These are phyloP conservation scores for Amanita pallidorosea DNA, from an alignment of 768 basidiomycete species.

Conservation along the genomic window DNA sequence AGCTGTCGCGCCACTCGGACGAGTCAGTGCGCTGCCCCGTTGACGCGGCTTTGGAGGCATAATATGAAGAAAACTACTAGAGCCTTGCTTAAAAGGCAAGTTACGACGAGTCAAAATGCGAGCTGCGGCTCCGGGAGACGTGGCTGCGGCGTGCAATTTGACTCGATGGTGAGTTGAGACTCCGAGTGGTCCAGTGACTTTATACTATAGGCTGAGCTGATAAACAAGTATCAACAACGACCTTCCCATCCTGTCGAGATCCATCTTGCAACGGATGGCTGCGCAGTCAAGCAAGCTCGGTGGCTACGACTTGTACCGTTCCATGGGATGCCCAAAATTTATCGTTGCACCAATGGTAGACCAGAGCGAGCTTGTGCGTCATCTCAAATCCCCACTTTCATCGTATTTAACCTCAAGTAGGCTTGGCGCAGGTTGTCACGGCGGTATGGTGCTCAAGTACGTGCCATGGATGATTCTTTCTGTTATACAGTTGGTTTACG, in stretches of 20 bases:
- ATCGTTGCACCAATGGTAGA: conserved; percentile 99
- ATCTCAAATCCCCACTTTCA: background rate
- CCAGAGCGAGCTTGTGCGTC: conserved; percentile 85
- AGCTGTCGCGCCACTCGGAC: background rate
- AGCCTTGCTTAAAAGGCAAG: too few relatives aligned
- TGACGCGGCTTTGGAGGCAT: background rate
- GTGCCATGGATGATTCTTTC: conserved; percentile 6
- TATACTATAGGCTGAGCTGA: too few relatives aligned
- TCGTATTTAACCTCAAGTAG: conserved; percentile 25
- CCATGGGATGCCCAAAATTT: conserved; percentile 78
- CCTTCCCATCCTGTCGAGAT: background rate
- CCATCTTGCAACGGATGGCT: background rate
- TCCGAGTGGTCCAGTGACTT: too few relatives aligned
- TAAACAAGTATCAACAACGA: background rate
- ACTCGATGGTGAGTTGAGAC: too few relatives aligned
- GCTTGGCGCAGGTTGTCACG: conserved; percentile 84
- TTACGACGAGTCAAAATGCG: too few relatives aligned
- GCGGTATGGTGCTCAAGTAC: conserved; percentile 71
- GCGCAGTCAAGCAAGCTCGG: conserved; percentile 32
- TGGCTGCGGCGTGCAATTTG: too few relatives aligned
- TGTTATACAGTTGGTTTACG: background rate
- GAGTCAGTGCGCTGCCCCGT: background rate
- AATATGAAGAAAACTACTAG: too few relatives aligned
- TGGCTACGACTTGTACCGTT: conserved; percentile 79
- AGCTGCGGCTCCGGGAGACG: too few relatives aligned